Evolutionary conservation across 2,329 filamentous ascomycete genomes (phyloP), one percentile per base, ranked within the genome.

Genomic region (Endoconidiophora polonica): DNA sequence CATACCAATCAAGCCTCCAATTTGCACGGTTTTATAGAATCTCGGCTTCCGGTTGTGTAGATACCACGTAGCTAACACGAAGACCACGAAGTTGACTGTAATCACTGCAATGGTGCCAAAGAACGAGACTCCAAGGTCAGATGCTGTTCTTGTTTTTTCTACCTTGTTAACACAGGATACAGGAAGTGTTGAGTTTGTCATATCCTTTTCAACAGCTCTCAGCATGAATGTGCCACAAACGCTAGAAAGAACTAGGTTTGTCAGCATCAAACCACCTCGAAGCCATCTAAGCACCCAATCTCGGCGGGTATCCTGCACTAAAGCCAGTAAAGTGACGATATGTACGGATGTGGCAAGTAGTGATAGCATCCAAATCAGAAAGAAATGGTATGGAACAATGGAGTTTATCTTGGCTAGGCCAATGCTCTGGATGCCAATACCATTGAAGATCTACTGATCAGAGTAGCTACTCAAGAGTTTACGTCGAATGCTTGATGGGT

Each of bases 211-310:
- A 7, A 80, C 74, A 16, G 66, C 68, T 56, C 71, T 67, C 20
- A 81, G 64, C 40, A 80, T 68, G 56, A 75, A 76, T 14, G 76
- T 60, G 5, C 76, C 74, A 33, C 68, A 72, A 3, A 74, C 63
- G 47, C 71, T 72, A 4, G 72, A 75, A 12, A 83, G 68, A 1
- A 67, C 68, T 54, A 82, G 63, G 61, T 81, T 83, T 54, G 75
- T 67, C 53, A 81, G 70, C 77, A 83, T 83, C 56, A 82, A 69
- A 20, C 73, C 63, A 59, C 81, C 76, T 20, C 79, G 68, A 56
- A 83, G 63, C 77, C 77, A 82, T 43, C 77, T 68, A 46, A 83
- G 64, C 0, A 83, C 74, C 74, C 75, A 77, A 61, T 83, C 78
- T 26, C 78, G 65, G 55, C 74, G 76, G 63, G 80, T 81, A 58